Base-by-base conservation (phyloP, 257 asterid genomes). In the Lantana camara region DNA sequence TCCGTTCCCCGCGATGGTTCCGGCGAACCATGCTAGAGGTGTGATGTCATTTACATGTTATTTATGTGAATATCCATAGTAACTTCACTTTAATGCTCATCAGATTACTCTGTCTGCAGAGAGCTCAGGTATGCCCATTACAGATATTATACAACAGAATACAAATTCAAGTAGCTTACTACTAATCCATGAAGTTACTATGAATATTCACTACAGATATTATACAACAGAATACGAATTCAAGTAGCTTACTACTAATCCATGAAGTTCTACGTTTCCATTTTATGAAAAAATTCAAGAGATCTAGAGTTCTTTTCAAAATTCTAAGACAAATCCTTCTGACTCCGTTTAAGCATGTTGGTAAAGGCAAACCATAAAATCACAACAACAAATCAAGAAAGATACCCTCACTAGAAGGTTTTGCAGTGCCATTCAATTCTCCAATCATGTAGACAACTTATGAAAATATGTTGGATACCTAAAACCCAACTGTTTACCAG, bases 381-480 rank as follows among this genome's bases (percentile, higher is more conserved):
- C 69, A 64, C 40, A 40, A 19, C 20, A 47, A 34, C 4, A 22
- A 37, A 51, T 49, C 17, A 11, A 19, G 50, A 38, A 52, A 38
- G 15, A 16, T 50, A 37, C 54, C 52, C 15, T 40, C 6, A 44
- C 44, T 42, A 30, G 64, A 34, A 42, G 34, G 40, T 9, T 12
- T 64, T 24, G 37, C 5, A 40, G 37, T 49, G 58, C 37, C 22
- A 17, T 64, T 22, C 61, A 64, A 46, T 62, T 41, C n/a, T 10
- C 6, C 60, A 35, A 35, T 22, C 30, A 20, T 8, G 45, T 22
- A 45, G 47, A 30, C 29, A 66, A 29, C n/a, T n/a, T n/a, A n/a
- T n/a, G n/a, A n/a, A n/a, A n/a, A n/a, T n/a, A n/a, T n/a, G n/a
- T n/a, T n/a, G n/a, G n/a, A n/a, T n/a, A n/a, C n/a, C n/a, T n/a